A percentile compares a stretch with the other conserved stretches of the same genome.
These are phyloP conservation scores for Candida chilensis DNA, from an alignment of 805 yeast species.

Conservation along the genomic window DNA sequence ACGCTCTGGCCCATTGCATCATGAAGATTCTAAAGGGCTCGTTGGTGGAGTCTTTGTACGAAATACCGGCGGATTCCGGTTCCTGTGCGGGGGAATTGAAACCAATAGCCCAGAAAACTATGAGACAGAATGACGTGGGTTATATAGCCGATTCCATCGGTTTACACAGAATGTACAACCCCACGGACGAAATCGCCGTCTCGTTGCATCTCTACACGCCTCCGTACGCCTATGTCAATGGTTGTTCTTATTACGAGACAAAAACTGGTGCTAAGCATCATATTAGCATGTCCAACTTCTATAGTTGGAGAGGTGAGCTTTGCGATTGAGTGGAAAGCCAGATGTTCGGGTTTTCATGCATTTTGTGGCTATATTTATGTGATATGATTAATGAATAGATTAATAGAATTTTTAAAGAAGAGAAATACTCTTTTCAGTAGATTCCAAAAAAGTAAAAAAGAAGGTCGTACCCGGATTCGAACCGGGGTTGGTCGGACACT, in stretches of 20 bases:
- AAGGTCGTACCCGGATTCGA: slow-evolving; percentile 47
- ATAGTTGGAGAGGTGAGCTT: slow-evolving; percentile 48
- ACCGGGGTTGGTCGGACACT: slow-evolving; percentile 36
- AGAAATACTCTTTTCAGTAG: too few relatives aligned
- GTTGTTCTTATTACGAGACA: slow-evolving; percentile 42
- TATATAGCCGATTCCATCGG: slow-evolving; percentile 63
- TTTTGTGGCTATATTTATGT: background rate
- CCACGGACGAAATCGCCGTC: slow-evolving; percentile 35
- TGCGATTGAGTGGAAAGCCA: slow-evolving; percentile 4
- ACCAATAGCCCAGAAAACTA: slow-evolving; percentile 6
- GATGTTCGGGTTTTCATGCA: background rate
- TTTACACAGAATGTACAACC: slow-evolving; percentile 53
- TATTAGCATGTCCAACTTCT: slow-evolving; percentile 50
- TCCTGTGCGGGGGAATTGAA: background rate
- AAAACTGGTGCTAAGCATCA: slow-evolving; percentile 39
- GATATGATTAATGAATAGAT: slow-evolving; percentile 8
- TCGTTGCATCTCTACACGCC: slow-evolving; percentile 71
- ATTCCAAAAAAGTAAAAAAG: too few relatives aligned
- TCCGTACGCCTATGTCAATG: slow-evolving; percentile 59
- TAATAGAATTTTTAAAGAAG: too few relatives aligned
- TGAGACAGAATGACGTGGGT: slow-evolving; percentile 38
- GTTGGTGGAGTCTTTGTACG: slow-evolving; percentile 48
- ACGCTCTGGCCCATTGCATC: slow-evolving; percentile 68
- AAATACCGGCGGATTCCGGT: slow-evolving; percentile 27
- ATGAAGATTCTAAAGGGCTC: slow-evolving; percentile 60